Percentiles rank a stretch among this genome's conserved stretches.
Conservation (phyloP, 2,329 filamentous ascomycete species). For the Aspergillus ochraceoroseus region DNA sequence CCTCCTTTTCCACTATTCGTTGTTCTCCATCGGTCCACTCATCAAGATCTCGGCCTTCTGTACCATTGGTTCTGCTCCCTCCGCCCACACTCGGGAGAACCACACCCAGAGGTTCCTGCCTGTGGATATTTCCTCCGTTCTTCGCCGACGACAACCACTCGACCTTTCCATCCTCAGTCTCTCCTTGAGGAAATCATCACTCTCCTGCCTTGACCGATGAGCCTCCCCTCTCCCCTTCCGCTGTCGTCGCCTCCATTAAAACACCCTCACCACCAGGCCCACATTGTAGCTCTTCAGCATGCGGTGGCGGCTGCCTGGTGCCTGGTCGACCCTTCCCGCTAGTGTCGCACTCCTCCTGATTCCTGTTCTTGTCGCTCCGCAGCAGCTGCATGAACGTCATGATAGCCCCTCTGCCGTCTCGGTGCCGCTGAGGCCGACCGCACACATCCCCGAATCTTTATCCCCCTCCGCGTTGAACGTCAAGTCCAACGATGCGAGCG, state of each 20-base stretch:
- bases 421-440: constrained; percentile 25
- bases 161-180: neutral
- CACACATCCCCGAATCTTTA: constrained; percentile 20
- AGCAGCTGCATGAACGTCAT: constrained; percentile 50
- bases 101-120: constrained; percentile 7
- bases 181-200: neutral
- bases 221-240: constrained; percentile 1
- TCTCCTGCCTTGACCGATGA: no score
- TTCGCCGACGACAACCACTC: neutral
- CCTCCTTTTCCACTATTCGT: constrained; percentile 4
- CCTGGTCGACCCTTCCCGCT: constrained; percentile 51
- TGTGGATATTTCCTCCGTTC: constrained; percentile 7
- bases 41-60: constrained; percentile 7
- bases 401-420: constrained; percentile 29
- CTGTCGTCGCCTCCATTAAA: constrained; percentile 6
- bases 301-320: constrained; percentile 61
- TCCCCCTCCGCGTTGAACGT: constrained; percentile 29
- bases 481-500: constrained; percentile 69
- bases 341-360: constrained; percentile 57
- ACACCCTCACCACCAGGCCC: constrained; percentile 4
- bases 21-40: constrained; percentile 10
- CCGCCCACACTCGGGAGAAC: constrained; percentile 9
- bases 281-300: constrained; percentile 48
- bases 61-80: constrained; percentile 10
- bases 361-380: constrained; percentile 60